Evolutionary conservation across 1,139 yeast species (phyloP).

Genomic region (Magnusiomyces paraingens): DNA sequence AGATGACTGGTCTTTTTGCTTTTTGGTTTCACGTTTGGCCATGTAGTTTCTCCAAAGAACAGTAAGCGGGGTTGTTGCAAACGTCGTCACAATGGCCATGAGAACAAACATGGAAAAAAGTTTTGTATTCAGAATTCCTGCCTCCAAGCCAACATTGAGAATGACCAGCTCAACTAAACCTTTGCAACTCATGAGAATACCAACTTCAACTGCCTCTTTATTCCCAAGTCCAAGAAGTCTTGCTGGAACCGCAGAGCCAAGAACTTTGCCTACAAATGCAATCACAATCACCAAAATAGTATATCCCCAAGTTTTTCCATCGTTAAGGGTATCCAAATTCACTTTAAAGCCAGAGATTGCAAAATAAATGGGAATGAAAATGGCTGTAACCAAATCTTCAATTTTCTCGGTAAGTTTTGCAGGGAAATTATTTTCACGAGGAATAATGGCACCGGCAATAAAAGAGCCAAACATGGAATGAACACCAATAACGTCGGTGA

Average conservation of each 20-base stretch:
- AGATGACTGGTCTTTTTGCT: constrained; percentile 38
- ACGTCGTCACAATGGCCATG: constrained; percentile 72
- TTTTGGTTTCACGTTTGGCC: neutral
- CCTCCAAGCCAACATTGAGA: constrained; percentile 62
- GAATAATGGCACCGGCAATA: constrained; percentile 68
- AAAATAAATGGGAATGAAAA: constrained; percentile 69
- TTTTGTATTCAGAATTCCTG: constrained; percentile 55
- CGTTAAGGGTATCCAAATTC: constrained; percentile 54
- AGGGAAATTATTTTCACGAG: constrained; percentile 69
- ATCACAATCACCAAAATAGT: constrained; percentile 56
- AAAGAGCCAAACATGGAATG: constrained; percentile 81
- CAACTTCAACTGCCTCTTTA: constrained; percentile 70
- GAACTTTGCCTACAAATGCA: constrained; percentile 60
- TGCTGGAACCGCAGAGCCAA: constrained; percentile 62
- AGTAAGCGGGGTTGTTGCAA: constrained; percentile 68
- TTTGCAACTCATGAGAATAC: constrained; percentile 81
- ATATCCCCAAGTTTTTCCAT: constrained; percentile 72
- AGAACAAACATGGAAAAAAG: constrained; percentile 75
- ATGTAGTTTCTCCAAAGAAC: constrained; percentile 27
- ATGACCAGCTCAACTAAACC: constrained; percentile 72
- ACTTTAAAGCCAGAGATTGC: constrained; percentile 71
- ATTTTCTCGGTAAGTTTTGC: constrained; percentile 62
- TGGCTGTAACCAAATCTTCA: constrained; percentile 66
- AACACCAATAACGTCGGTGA: constrained; percentile 74
- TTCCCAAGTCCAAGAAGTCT: constrained; percentile 53